phyloP scores from a whole-genome alignment of 352 stramenopile genomes.

The Plasmopara halstedii region DNA sequence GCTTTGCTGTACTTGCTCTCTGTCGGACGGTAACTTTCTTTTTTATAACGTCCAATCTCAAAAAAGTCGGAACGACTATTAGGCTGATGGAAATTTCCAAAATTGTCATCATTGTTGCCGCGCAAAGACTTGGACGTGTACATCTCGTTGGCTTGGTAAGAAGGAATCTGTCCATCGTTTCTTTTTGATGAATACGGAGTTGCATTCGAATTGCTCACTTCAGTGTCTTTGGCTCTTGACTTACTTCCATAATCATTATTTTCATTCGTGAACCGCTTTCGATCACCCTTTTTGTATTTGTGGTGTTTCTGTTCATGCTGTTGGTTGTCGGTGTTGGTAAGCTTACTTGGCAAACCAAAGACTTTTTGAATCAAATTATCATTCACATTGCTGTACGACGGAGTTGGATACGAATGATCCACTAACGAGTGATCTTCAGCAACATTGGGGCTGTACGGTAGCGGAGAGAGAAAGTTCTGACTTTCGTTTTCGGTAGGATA shows the following conservation, averaged over 20 bases:
- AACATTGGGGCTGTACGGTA: not conserved
- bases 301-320: not conserved
- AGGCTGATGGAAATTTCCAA: not conserved
- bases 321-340: not conserved
- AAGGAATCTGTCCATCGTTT: not conserved
- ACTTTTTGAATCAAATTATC: too few relatives aligned
- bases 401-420: not conserved
- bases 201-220: not conserved
- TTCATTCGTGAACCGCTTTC: not conserved
- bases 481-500: not conserved
- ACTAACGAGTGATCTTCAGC: conserved; percentile 1
- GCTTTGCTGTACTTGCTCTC: conserved; percentile 6
- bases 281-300: not conserved
- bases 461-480: not conserved
- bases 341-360: too few relatives aligned
- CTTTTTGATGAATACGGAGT: not conserved
- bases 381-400: too few relatives aligned
- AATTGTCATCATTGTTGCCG: conserved; percentile 9
- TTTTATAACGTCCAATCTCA: not conserved
- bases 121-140: conserved; percentile 16
- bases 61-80: not conserved
- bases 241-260: not conserved
- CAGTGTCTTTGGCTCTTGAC: not conserved
- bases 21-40: conserved; percentile 1
- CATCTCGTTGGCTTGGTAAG: not conserved